Evolutionary conservation across 2,329 filamentous ascomycete species (phyloP), one percentile per base, ranked within the genome.

Genomic region (Lasiodiplodia citricola): DNA sequence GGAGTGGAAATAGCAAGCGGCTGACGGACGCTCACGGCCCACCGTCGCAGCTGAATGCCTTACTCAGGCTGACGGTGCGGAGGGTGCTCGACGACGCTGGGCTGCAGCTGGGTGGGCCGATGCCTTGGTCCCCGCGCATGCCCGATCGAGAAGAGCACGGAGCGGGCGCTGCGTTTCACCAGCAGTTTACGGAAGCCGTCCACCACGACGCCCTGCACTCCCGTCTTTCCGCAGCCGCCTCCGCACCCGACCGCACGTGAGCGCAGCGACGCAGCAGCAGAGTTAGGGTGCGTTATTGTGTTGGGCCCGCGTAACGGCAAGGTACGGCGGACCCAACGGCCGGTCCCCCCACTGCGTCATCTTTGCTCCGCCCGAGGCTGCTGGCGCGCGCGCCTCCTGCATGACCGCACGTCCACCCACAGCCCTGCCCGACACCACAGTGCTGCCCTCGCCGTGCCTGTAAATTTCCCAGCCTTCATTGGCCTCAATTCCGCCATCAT

Each of bases 91-190:
- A 35, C 31, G 31, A 35, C 31, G 31, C 31, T 35, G 55, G 35
- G 37, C 21, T 57, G 55, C 55, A 37, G 18, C 31, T 21, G 55
- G 31, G 55, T 57, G 55, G 37, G 35, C 37, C 56, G 56, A 14
- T 60, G 58, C n/a, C 41, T 31, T 23, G n/a, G 44, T 47, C 58
- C 58, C 58, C 58, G 47, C 44, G 60, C 58, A 62, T 64, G 60
- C 60, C 60, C 60, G 44, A 64, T 64, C 60, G 44, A 64, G 60
- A 51, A 64, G 47, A 50, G 60, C 47, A 64, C 60, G 60, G 60
- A 64, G 60, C 60, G 60, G 44, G 60, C 60, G 31, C 60, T 64
- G 60, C 60, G 60, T 64, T 64, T 64, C 60, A 64, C 60, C 28
- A 38, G 60, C 60, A 62, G 58, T 62, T 62, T 62, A 62, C 58